Evolutionary conservation across 1,139 yeast genomes (phyloP), one percentile per base, ranked within the genome.

Genomic region (Geotrichum cucujoidarum): DNA sequence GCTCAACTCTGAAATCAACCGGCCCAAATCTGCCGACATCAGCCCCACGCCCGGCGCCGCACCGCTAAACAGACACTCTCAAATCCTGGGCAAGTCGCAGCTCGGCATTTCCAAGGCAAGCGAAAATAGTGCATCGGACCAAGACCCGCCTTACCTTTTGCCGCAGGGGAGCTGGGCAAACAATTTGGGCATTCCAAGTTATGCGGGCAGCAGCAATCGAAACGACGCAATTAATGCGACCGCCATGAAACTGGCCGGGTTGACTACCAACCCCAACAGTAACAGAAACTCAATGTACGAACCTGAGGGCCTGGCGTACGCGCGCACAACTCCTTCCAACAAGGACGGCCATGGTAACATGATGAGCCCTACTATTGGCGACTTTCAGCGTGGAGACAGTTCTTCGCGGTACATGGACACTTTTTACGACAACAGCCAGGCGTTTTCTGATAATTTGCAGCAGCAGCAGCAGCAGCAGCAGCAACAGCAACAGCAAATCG

Each of bases 221-320:
- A 54, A 55, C n/a, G 64, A 62, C 43, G 60, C 62, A 39, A 52
- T 57, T n/a, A 59, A 55, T 46, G 53, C 61, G 11, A 63, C 69
- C 5, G 68, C 70, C n/a, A 60, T 63, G 62, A 66, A 66, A 46
- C 55, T 67, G 53, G 68, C 71, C 0, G 69, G 70, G n/a, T 53
- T 66, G 43, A 59, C 61, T 41, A 65, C 70, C 3, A 59, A 56
- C 18, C 56, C 50, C 45, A 54, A 50, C 27, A 40, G 35, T 14
- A 24, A 24, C 10, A 10, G 8, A 24, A 24, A 24, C 8, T 24
- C 27, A 24, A n/a, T n/a, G n/a, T n/a, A n/a, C n/a, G n/a, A n/a
- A n/a, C n/a, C n/a, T n/a, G n/a, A n/a, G n/a, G n/a, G n/a, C n/a
- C n/a, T n/a, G n/a, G n/a, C n/a, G n/a, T 24, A 6, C 10, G 27